phyloP scores from a whole-genome alignment of 2,329 filamentous ascomycete genomes.

The Ophiocordyceps camponoti-floridani region DNA sequence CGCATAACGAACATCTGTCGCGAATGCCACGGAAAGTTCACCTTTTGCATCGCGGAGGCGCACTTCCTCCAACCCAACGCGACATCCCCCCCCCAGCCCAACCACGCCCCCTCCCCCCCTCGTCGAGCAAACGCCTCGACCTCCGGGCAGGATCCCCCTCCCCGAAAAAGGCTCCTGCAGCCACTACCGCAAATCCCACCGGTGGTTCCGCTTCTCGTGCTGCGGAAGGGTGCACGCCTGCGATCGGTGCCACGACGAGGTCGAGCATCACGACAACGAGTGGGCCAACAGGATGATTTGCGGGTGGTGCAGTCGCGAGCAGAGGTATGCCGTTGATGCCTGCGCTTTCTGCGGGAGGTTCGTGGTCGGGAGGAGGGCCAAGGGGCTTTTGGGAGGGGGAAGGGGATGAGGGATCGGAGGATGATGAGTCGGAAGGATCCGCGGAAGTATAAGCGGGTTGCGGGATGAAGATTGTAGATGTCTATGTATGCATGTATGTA shows the following conservation, averaged over 20 bases:
- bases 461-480: no score
- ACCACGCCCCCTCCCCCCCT: no score
- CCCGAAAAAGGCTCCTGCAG: constrained; percentile 38
- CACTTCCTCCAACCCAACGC: constrained; percentile 42
- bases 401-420: constrained; percentile 54
- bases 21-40: constrained; percentile 64
- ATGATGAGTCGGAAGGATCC: constrained; percentile 63
- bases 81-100: no score
- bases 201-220: constrained; percentile 50
- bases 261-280: constrained; percentile 55
- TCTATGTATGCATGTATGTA: background rate
- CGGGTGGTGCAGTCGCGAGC: constrained; percentile 63
- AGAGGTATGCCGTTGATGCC: constrained; percentile 59
- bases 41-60: constrained; percentile 59
- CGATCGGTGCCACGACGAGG: constrained; percentile 58
- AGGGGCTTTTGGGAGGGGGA: constrained; percentile 71
- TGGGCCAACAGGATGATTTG: constrained; percentile 76
- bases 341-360: constrained; percentile 56
- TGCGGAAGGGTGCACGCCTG: constrained; percentile 41
- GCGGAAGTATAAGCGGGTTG: constrained; percentile 48
- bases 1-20: constrained; percentile 58
- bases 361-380: constrained; percentile 46
- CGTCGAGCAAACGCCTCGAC: constrained; percentile 39
- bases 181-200: constrained; percentile 40
- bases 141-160: constrained; percentile 40